These are phyloP conservation scores for Starmerella apis DNA, from an alignment of 805 yeast species.

Conservation along the genomic window DNA sequence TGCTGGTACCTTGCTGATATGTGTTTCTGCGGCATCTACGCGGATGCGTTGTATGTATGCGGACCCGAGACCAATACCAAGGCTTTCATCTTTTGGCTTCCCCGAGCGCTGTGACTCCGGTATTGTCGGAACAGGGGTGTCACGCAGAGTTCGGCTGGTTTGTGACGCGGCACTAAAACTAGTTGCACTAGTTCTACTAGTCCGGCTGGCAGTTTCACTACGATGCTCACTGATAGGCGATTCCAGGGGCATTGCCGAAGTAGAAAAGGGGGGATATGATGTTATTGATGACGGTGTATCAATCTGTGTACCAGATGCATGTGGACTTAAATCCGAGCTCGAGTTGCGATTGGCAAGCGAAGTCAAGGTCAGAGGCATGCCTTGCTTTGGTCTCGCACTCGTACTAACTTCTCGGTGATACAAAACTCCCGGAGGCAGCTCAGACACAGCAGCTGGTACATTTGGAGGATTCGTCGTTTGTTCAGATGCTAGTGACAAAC, in stretches of 20 bases:
- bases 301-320: slow-evolving; percentile 2
- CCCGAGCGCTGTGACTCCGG: not conserved
- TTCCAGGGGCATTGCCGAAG: not conserved
- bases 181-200: not conserved
- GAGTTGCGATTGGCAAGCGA: slow-evolving; percentile 3
- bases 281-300: not conserved
- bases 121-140: not conserved
- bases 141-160: slow-evolving; percentile 1
- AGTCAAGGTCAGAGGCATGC: not conserved
- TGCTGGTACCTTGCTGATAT: slow-evolving; percentile 24
- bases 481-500: not conserved
- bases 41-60: slow-evolving; percentile 29
- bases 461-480: not conserved
- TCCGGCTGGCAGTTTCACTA: not conserved
- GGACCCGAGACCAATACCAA: slow-evolving; percentile 29
- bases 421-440: slow-evolving; percentile 3
- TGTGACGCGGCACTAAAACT: slow-evolving; percentile 1
- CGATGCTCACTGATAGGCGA: slow-evolving; percentile 1
- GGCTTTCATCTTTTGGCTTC: slow-evolving; percentile 9
- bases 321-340: slow-evolving; percentile 11
- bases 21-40: slow-evolving; percentile 27
- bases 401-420: not conserved
- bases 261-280: not conserved
- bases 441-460: slow-evolving; percentile 4
- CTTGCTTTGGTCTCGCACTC: slow-evolving; percentile 2